Evolutionary conservation across 192 early-diverging fungal species (phyloP), one percentile per base, ranked within the genome.

Genomic region (Pilaira anomala): DNA sequence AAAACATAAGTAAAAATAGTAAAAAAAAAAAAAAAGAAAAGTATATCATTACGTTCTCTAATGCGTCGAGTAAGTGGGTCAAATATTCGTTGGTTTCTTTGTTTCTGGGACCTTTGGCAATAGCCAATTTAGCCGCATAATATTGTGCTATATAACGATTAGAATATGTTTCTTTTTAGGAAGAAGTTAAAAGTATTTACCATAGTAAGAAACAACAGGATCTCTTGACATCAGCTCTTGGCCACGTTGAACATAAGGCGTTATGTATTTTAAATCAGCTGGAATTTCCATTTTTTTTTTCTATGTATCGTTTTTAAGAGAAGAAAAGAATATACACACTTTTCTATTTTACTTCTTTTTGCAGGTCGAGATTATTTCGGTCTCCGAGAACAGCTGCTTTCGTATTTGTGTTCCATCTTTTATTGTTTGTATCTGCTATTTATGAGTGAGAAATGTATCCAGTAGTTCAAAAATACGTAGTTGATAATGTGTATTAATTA

Each of bases 171-270:
- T 42, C 18, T 52, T 42, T 24, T 5, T 53, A 33, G 41, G 7
- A 12, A 66, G 26, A 55, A 3, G 16, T 62, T n/a, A 51, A 25
- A 22, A 7, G 2, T 67, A 75, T 64, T 74, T 82, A 94, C 97
- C 90, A 70, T 94, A 99, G 68, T 99, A 99, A 2, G 97, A 79
- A 4, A 97, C 83, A 4, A 97, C 74, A 9, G 97, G 94, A 48
- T 99, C 95, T 36, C 85, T 82, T 11, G 80, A 69, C 22, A 76
- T 65, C 7, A 97, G 76, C 71, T 99, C 95, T 9, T 85, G 81
- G 0, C 86, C 85, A 16, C 95, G 83, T 69, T 94, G 93, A 41
- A 99, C 72, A 74, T 81, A 97, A 3, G 89, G 85, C 7, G 72
- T 69, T 26, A 98, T 84, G 66, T 77, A 82, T 57, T 81, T 85